Evolutionary conservation across 2,329 filamentous ascomycete species (phyloP), one percentile per base, ranked within the genome.

Genomic region (Raffaelea albimanens): DNA sequence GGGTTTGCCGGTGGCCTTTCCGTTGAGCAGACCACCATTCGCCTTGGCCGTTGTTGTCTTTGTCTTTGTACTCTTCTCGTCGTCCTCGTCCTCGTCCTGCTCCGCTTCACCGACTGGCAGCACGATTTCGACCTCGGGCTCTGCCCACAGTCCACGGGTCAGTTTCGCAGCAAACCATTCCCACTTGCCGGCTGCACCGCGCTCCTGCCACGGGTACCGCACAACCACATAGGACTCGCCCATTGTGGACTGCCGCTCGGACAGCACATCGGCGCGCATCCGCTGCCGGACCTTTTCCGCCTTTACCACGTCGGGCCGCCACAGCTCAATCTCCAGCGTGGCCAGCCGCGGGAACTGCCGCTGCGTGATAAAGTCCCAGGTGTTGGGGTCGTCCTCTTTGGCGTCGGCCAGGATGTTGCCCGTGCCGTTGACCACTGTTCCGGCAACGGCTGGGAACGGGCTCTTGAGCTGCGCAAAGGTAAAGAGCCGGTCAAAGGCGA

Each of bases 401-500:
- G 16, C 25, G 36, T 29, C 19, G 25, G 21, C 20, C 7, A 29
- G 25, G 25, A 29, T 29, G 25, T 29, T 29, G 7, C 25, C 25
- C 25, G 25, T 29, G 25, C 25, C 25, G 3, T 38, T 23, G n/a
- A 18, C 25, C 4, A 70, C 70, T 4, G 34, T 40, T 44, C 66
- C 59, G n/a, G 63, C 55, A 16, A 59, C 50, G 18, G 67, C 64
- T 3, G 71, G 68, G 50, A 72, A 73, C 34, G 68, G 67, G 56
- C 68, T 71, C 60, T 68, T 69, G 51, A 76, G 69, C 62, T 90
- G 83, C 2, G 85, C 88, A 60, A 96, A 87, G 43, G 80, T 83
- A 68, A 89, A 95, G 55, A 91, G 77, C 5, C 88, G 79, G 64
- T 96, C 89, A 63, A 84, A 85, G 60, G 83, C 76, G 48, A 95